phyloP scores from a whole-genome alignment of 768 basidiomycete genomes.

The Cyclocybe aegerita region DNA sequence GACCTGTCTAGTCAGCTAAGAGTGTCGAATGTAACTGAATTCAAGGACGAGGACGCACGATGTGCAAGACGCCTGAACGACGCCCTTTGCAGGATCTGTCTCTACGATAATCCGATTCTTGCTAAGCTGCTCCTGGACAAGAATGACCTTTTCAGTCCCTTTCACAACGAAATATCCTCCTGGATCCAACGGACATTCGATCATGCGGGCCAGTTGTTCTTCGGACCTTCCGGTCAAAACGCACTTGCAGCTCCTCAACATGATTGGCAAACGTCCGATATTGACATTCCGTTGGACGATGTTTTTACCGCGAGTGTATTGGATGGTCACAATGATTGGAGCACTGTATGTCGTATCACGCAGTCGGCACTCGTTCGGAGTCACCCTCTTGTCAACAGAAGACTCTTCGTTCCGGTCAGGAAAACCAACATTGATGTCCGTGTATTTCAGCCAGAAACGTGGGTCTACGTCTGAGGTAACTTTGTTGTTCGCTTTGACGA shows the following conservation, averaged over 20 bases:
- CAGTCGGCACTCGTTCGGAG: conserved; percentile 95
- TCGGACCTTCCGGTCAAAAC: conserved; percentile 77
- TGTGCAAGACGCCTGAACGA: conserved; percentile 94
- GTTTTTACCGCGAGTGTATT: conserved; percentile 90
- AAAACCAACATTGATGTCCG: conserved; percentile 89
- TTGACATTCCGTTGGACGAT: conserved; percentile 86
- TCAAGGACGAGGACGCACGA: conserved; percentile 58
- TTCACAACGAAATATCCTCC: conserved; percentile 99
- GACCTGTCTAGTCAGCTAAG: conserved; percentile 44
- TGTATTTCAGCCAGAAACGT: conserved; percentile 94
- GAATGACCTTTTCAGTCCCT: conserved; percentile 98
- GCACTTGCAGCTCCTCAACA: conserved; percentile 96
- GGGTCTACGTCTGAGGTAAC: conserved; percentile 97
- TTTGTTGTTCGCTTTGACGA: conserved; percentile 90
- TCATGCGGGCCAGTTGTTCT: conserved; percentile 88
- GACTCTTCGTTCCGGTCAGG: conserved; percentile 87
- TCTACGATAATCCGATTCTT: conserved; percentile 99
- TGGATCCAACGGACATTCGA: conserved; percentile 96
- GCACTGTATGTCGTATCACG: conserved; percentile 95
- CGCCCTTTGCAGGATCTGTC: conserved; percentile 83
- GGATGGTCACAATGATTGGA: conserved; percentile 89
- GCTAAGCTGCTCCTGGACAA: conserved; percentile 98
- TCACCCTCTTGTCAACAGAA: conserved; percentile 77
- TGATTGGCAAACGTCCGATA: conserved; percentile 92
- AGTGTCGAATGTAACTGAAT: neutral